Percentiles rank a stretch among this genome's conserved stretches.
These are phyloP conservation scores for Globisporangium ultimum DNA, from an alignment of 352 stramenopile species.

Conservation along the genomic window DNA sequence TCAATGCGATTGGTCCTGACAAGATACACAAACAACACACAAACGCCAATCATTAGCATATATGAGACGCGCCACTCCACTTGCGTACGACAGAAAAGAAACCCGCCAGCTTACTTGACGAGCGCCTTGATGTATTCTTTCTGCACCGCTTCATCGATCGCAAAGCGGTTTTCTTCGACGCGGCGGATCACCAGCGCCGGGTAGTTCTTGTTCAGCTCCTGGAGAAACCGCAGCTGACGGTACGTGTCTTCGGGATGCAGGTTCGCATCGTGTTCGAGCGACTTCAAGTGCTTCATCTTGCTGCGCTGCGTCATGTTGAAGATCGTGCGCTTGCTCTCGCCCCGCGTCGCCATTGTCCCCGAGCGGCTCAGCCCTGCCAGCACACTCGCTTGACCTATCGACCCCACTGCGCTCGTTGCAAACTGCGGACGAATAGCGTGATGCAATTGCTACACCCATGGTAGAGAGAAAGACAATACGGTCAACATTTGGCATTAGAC, in stretches of 20 bases:
- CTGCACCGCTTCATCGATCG: conserved; percentile 72
- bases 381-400: background rate
- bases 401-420: background rate
- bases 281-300: conserved; percentile 83
- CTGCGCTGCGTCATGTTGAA: conserved; percentile 78
- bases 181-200: conserved; percentile 79
- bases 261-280: conserved; percentile 81
- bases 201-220: conserved; percentile 87
- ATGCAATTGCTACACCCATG: conserved; percentile 8
- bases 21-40: background rate
- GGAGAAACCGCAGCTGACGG: conserved; percentile 78
- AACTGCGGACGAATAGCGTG: conserved; percentile 10
- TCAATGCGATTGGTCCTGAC: conserved; percentile 73
- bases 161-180: conserved; percentile 82
- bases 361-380: conserved; percentile 2
- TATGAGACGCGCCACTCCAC: conserved; percentile 5
- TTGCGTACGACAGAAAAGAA: background rate
- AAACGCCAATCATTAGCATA: background rate
- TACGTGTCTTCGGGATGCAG: conserved; percentile 65
- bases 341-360: background rate
- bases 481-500: no score
- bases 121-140: conserved; percentile 90
- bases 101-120: conserved; percentile 49
- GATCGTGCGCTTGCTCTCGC: conserved; percentile 48
- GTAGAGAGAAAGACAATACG: background rate